A percentile compares a stretch with the other conserved stretches of the same genome.
These are phyloP conservation scores for Syzygium aqueum DNA, from an alignment of 345 rosid genomes.

Conservation along the genomic window DNA sequence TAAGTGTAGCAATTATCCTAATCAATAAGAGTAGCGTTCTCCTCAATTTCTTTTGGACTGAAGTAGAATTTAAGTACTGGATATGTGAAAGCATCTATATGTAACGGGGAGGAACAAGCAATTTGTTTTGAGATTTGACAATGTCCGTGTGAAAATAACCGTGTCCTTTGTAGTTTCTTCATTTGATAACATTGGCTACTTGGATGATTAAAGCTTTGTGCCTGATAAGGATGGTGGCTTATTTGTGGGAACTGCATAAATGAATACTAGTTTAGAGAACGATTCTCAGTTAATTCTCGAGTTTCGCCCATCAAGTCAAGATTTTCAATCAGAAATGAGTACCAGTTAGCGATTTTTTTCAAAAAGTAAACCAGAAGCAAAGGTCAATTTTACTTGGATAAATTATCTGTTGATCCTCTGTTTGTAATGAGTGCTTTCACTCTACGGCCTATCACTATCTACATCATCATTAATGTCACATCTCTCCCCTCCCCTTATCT, in stretches of 20 bases:
- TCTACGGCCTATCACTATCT: background rate
- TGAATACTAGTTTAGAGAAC: background rate
- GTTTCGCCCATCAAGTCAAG: background rate
- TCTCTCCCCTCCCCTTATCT: no score
- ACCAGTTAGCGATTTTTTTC: background rate
- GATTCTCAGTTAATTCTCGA: background rate
- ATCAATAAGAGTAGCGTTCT: background rate
- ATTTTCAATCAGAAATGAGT: background rate
- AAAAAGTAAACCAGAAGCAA: background rate
- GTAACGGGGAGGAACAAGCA: background rate
- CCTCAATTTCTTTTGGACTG: background rate
- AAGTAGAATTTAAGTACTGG: background rate
- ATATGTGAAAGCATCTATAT: background rate
- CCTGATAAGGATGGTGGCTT: background rate
- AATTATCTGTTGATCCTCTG: background rate
- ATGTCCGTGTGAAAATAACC: background rate
- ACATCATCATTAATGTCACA: background rate
- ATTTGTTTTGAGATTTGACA: slow-evolving; percentile 2
- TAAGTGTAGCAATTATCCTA: background rate
- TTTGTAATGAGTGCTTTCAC: background rate
- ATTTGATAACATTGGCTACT: background rate
- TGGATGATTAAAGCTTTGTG: background rate
- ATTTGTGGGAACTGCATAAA: background rate
- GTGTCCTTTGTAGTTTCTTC: background rate
- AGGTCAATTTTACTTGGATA: background rate